phyloP scores from a whole-genome alignment of 1,139 yeast species.

The Suhomyces chickasaworum region DNA sequence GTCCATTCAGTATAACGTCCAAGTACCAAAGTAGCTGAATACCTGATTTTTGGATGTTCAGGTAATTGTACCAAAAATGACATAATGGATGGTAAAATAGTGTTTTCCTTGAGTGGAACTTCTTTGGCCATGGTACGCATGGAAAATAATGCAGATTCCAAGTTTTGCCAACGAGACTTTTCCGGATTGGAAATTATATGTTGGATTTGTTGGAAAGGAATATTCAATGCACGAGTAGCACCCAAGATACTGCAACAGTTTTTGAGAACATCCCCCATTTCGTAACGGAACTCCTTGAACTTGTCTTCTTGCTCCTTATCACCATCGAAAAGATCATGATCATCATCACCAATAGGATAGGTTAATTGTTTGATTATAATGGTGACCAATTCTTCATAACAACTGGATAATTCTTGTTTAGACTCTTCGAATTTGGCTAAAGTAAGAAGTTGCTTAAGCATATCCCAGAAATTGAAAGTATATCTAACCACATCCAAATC shows the following conservation, averaged over 20 bases:
- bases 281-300: conserved; percentile 90
- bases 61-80: conserved; percentile 68
- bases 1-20: conserved; percentile 98
- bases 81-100: conserved; percentile 79
- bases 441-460: conserved; percentile 70
- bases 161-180: conserved; percentile 66
- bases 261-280: conserved; percentile 94
- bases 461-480: conserved; percentile 92
- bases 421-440: conserved; percentile 66
- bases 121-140: conserved; percentile 96
- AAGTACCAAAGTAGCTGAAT: conserved; percentile 88
- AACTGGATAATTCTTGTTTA: conserved; percentile 55
- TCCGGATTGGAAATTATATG: conserved; percentile 36
- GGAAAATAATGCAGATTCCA: conserved; percentile 89
- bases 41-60: conserved; percentile 82
- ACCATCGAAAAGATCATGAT: conserved; percentile 52
- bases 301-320: conserved; percentile 87
- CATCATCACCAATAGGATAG: conserved; percentile 61
- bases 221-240: conserved; percentile 61
- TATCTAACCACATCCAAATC: conserved; percentile 89
- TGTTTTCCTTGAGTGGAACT: conserved; percentile 67
- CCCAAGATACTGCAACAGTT: conserved; percentile 94
- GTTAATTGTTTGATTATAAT: conserved; percentile 72
- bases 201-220: conserved; percentile 60
- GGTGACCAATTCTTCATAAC: conserved; percentile 64